Conservation (phyloP, 345 rosid genomes). For the Clarkia xantiana region DNA sequence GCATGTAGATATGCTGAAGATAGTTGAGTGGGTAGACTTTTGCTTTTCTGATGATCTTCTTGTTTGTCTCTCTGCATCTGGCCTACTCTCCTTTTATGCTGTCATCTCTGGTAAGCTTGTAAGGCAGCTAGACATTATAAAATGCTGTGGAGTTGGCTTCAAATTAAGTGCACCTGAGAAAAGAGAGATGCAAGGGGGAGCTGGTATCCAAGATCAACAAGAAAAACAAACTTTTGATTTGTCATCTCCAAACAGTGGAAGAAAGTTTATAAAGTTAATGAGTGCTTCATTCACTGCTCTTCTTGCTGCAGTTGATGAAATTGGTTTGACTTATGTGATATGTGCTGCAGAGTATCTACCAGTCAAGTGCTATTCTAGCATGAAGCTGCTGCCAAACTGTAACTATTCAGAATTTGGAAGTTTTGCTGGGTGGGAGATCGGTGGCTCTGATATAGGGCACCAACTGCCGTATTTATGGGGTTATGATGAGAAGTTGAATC, state of each 20-base stretch:
- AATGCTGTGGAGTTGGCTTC: slow-evolving; percentile 31
- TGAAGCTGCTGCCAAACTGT: slow-evolving; percentile 34
- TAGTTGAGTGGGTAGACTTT: slow-evolving; percentile 66
- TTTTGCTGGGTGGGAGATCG: slow-evolving; percentile 60
- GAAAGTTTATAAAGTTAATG: slow-evolving; percentile 61
- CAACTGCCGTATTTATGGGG: slow-evolving; percentile 22
- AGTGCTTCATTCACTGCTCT: slow-evolving; percentile 55
- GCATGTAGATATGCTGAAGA: slow-evolving; percentile 18
- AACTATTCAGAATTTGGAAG: slow-evolving; percentile 47
- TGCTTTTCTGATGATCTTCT: slow-evolving; percentile 67
- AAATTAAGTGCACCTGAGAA: slow-evolving; percentile 17
- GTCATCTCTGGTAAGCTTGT: slow-evolving; percentile 55
- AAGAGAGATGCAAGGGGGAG: slow-evolving; percentile 13
- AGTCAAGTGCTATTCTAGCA: slow-evolving; percentile 17
- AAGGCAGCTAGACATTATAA: slow-evolving; percentile 40
- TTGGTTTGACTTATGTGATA: slow-evolving; percentile 49
- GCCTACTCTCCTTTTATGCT: slow-evolving; percentile 46
- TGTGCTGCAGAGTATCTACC: slow-evolving; percentile 36
- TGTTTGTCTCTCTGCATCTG: slow-evolving; percentile 67
- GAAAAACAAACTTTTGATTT: slow-evolving; percentile 19
- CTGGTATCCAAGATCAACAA: slow-evolving; percentile 16
- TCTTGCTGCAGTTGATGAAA: slow-evolving; percentile 69
- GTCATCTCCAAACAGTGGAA: slow-evolving; percentile 21
- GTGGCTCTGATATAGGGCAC: slow-evolving; percentile 51
- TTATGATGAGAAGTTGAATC: slow-evolving; percentile 17